A percentile compares a stretch with the other conserved stretches of the same genome.
Evolutionary conservation across 257 asterid species (phyloP).

Genomic region (Solanum bulbocastanum): DNA sequence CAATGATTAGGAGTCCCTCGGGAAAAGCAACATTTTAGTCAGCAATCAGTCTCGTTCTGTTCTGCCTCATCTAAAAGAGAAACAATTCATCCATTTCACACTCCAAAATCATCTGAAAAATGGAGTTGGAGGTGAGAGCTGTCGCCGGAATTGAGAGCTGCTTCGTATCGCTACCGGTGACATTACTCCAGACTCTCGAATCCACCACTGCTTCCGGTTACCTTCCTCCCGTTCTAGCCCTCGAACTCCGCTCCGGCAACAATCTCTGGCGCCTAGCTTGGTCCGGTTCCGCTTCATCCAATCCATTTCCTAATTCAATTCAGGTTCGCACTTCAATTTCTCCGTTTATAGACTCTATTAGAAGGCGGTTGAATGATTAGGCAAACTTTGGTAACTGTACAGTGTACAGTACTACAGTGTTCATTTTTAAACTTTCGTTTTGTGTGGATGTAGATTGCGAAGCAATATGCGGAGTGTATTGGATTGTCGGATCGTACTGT

Average conservation of each 20-base stretch:
- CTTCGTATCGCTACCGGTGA: slow-evolving; percentile 69
- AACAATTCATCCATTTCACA: not conserved
- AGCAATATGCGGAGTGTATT: slow-evolving; percentile 84
- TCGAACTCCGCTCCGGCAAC: slow-evolving; percentile 50
- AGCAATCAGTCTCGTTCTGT: not conserved
- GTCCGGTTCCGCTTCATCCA: slow-evolving; percentile 83
- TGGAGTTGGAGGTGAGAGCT: slow-evolving; percentile 86
- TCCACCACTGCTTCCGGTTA: slow-evolving; percentile 34
- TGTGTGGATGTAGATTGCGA: slow-evolving; percentile 49
- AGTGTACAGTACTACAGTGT: not conserved
- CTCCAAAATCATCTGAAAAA: not conserved
- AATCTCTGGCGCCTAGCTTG: slow-evolving; percentile 74
- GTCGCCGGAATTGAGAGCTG: slow-evolving; percentile 69
- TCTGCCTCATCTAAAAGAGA: not conserved
- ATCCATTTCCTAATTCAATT: slow-evolving; percentile 58
- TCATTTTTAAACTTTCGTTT: not conserved
- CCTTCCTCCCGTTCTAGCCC: slow-evolving; percentile 85
- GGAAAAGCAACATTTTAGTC: not conserved
- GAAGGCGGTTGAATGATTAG: not conserved
- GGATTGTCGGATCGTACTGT: slow-evolving; percentile 54
- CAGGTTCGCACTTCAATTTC: slow-evolving; percentile 33
- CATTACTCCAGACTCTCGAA: slow-evolving; percentile 73
- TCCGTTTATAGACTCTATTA: not conserved
- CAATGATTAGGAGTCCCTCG: not conserved
- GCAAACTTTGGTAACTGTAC: not conserved